These are phyloP conservation scores for Hyphopichia pseudoburtonii DNA, from an alignment of 1,139 yeast species.

Conservation along the genomic window DNA sequence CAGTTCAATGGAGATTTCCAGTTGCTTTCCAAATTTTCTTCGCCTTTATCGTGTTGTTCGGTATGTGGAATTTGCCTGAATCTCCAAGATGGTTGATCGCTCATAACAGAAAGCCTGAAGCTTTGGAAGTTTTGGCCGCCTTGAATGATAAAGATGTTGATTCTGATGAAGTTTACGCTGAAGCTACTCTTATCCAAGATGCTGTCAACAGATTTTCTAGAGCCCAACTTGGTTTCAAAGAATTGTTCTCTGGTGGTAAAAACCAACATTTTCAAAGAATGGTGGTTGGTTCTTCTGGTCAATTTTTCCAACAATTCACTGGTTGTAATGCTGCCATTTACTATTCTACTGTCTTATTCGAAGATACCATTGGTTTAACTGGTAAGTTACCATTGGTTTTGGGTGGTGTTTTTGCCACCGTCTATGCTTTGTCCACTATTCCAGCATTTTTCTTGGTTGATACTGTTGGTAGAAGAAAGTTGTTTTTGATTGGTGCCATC, in stretches of 20 bases:
- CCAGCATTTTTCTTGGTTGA: slow-evolving; percentile 68
- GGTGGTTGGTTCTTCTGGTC: slow-evolving; percentile 57
- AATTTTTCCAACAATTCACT: slow-evolving; percentile 56
- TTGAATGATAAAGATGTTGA: slow-evolving; percentile 17
- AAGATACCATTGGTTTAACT: slow-evolving; percentile 33
- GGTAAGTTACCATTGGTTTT: slow-evolving; percentile 3
- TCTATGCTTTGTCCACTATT: slow-evolving; percentile 61
- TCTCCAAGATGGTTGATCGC: slow-evolving; percentile 75
- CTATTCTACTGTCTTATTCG: slow-evolving; percentile 63
- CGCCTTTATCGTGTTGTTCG: slow-evolving; percentile 35
- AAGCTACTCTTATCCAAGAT: slow-evolving; percentile 40
- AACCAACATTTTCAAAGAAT: slow-evolving; percentile 57
- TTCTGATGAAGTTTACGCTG: slow-evolving; percentile 49
- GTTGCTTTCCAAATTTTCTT: slow-evolving; percentile 47
- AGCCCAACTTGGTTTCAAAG: slow-evolving; percentile 35
- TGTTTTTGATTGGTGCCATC: slow-evolving; percentile 45
- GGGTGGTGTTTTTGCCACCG: slow-evolving; percentile 63
- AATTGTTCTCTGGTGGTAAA: slow-evolving; percentile 51
- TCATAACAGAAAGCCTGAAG: slow-evolving; percentile 51
- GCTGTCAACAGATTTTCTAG: slow-evolving; percentile 41
- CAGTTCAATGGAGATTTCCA: slow-evolving; percentile 54
- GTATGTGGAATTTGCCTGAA: slow-evolving; percentile 53
- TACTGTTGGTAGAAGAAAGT: slow-evolving; percentile 64
- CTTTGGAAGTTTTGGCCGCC: slow-evolving; percentile 16
- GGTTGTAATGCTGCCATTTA: slow-evolving; percentile 72